A percentile compares a stretch with the other conserved stretches of the same genome.
These are phyloP conservation scores for Wickerhamiella kurtzmanii DNA, from an alignment of 805 yeast genomes.

Conservation along the genomic window DNA sequence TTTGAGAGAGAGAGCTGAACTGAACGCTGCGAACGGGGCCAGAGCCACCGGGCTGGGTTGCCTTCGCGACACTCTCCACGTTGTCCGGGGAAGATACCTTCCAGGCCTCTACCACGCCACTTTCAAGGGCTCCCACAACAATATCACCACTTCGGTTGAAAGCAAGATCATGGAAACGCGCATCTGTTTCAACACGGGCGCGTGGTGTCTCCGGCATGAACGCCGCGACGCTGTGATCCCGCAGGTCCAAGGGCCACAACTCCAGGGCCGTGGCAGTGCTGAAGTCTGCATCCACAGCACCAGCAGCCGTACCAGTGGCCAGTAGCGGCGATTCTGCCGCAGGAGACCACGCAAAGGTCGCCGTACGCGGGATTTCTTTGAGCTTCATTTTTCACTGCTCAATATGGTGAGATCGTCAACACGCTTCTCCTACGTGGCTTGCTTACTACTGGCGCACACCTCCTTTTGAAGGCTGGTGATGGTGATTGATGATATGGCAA, in stretches of 20 bases:
- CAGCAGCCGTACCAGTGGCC: conserved; percentile 92
- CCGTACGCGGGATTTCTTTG: conserved; percentile 69
- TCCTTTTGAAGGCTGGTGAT: neutral
- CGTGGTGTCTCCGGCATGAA: conserved; percentile 15
- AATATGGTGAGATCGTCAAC: neutral
- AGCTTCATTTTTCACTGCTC: conserved; percentile 57
- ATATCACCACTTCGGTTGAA: conserved; percentile 12
- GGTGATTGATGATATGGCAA: neutral
- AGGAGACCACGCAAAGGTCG: conserved; percentile 94
- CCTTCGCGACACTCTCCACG: conserved; percentile 28
- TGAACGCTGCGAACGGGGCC: conserved; percentile 55
- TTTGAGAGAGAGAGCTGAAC: conserved; percentile 58
- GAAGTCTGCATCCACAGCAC: conserved; percentile 83
- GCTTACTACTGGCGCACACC: neutral
- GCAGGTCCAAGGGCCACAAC: conserved; percentile 49
- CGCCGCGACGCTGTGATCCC: conserved; percentile 23
- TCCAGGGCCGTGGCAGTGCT: conserved; percentile 67
- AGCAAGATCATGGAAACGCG: conserved; percentile 40
- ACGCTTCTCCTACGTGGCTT: neutral
- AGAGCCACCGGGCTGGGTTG: conserved; percentile 22
- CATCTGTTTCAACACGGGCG: conserved; percentile 16
- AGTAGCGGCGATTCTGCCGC: conserved; percentile 52
- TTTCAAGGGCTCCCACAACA: conserved; percentile 82
- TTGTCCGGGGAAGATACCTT: conserved; percentile 30
- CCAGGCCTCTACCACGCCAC: conserved; percentile 70